phyloP scores from a whole-genome alignment of 768 basidiomycete genomes.

The Ramaria sp. region DNA sequence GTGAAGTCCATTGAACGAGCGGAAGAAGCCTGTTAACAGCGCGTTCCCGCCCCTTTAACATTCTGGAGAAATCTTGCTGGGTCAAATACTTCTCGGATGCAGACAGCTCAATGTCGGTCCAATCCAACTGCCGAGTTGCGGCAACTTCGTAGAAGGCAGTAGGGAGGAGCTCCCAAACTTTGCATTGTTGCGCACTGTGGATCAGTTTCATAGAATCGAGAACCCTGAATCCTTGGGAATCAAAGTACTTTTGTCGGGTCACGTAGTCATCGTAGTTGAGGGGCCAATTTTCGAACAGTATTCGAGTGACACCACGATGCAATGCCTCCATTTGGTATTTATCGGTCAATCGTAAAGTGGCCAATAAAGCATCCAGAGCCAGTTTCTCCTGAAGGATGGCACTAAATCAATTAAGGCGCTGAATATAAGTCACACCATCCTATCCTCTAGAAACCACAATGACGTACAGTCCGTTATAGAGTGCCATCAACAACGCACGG shows the following conservation, averaged over 20 bases:
- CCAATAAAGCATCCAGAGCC: neutral
- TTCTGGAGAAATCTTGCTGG: neutral
- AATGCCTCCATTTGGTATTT: neutral
- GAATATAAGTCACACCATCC: neutral
- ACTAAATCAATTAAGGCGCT: neutral
- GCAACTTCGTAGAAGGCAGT: conserved; percentile 2
- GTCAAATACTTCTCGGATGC: neutral
- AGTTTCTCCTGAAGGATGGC: neutral
- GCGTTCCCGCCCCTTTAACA: neutral
- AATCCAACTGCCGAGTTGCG: neutral
- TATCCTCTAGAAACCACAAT: too few species aligned
- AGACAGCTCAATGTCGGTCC: neutral
- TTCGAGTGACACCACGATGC: neutral
- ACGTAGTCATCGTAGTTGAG: neutral
- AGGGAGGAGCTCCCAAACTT: neutral
- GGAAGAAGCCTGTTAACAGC: neutral
- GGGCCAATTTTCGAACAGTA: neutral
- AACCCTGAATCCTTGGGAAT: neutral
- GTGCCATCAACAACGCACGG: neutral
- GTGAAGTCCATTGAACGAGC: neutral
- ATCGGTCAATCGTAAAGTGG: neutral
- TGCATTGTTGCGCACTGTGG: neutral
- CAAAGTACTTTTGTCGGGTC: neutral
- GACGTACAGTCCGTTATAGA: conserved; percentile 4
- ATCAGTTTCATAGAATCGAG: neutral